Conservation (phyloP, 1,284 basidiomycete species). For the Papiliotrema nemorosa region DNA sequence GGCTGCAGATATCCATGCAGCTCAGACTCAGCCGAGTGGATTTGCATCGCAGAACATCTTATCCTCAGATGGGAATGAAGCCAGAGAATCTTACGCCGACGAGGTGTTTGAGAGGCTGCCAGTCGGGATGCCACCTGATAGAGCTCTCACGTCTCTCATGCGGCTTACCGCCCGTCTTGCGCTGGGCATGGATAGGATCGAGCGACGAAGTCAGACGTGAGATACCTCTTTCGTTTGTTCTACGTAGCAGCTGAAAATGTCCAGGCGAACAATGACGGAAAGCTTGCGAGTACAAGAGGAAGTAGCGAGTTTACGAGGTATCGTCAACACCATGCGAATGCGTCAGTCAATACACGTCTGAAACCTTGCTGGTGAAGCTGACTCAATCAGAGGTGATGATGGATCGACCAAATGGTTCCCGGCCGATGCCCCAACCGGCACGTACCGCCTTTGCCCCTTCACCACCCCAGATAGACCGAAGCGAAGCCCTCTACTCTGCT, state of each 20-base stretch:
- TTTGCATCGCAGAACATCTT: no score
- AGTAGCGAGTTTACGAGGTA: slow-evolving; percentile 65
- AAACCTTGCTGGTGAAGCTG: background rate
- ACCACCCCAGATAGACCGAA: background rate
- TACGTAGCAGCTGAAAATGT: background rate
- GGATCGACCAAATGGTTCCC: slow-evolving; percentile 8
- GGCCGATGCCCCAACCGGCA: background rate
- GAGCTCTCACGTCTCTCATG: background rate
- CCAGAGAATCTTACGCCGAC: background rate
- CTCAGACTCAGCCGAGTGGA: slow-evolving; percentile 10
- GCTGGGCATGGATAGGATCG: background rate
- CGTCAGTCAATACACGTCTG: slow-evolving; percentile 38
- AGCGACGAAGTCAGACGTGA: background rate
- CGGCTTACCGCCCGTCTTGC: background rate
- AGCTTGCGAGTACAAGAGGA: slow-evolving; percentile 70
- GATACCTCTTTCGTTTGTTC: background rate
- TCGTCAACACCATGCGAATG: slow-evolving; percentile 72
- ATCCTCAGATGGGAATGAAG: no score
- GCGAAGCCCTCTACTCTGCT: background rate
- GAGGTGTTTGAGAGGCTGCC: background rate
- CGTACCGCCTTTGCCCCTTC: background rate
- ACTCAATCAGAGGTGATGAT: slow-evolving; percentile 27
- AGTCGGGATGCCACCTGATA: background rate
- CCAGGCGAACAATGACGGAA: slow-evolving; percentile 58
- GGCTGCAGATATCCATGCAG: slow-evolving; percentile 6